These are phyloP conservation scores for Daldinia childiae DNA, from an alignment of 495 filamentous ascomycete species.

Conservation along the genomic window DNA sequence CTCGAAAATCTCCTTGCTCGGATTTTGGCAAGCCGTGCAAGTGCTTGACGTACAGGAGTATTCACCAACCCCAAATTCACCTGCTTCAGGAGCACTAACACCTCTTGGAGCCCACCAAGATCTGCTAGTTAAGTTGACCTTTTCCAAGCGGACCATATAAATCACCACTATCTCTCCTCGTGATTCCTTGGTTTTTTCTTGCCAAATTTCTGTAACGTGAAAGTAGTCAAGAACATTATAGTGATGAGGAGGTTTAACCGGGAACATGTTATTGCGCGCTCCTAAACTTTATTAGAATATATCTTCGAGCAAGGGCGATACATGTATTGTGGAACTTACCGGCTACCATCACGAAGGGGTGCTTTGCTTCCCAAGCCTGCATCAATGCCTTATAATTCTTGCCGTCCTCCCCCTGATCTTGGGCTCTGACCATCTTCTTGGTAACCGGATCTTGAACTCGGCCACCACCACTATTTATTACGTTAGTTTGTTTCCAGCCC, in stretches of 20 bases:
- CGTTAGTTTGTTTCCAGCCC: neutral
- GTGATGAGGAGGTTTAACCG: constrained; percentile 64
- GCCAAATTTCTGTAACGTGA: constrained; percentile 77
- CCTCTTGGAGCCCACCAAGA: constrained; percentile 74
- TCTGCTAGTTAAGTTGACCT: constrained; percentile 63
- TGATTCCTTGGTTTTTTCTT: constrained; percentile 56
- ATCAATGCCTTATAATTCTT: constrained; percentile 49
- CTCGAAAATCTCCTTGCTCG: constrained; percentile 53
- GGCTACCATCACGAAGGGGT: constrained; percentile 67
- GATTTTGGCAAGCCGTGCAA: constrained; percentile 41
- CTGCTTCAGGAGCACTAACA: constrained; percentile 7
- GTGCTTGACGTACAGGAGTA: constrained; percentile 19
- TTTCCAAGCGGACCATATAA: constrained; percentile 75
- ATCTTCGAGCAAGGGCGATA: neutral
- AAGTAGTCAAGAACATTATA: constrained; percentile 82
- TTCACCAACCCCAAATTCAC: constrained; percentile 24
- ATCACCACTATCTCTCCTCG: constrained; percentile 52
- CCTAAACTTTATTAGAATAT: constrained; percentile 52
- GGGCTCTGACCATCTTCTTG: constrained; percentile 53
- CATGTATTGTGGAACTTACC: constrained; percentile 53
- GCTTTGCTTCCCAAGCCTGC: constrained; percentile 46
- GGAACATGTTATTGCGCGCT: constrained; percentile 60
- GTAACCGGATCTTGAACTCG: constrained; percentile 49
- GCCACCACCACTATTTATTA: constrained; percentile 61
- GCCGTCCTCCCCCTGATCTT: constrained; percentile 54